Base-by-base conservation (phyloP, 805 yeast species). In the Hanseniaspora valbyensis region DNA sequence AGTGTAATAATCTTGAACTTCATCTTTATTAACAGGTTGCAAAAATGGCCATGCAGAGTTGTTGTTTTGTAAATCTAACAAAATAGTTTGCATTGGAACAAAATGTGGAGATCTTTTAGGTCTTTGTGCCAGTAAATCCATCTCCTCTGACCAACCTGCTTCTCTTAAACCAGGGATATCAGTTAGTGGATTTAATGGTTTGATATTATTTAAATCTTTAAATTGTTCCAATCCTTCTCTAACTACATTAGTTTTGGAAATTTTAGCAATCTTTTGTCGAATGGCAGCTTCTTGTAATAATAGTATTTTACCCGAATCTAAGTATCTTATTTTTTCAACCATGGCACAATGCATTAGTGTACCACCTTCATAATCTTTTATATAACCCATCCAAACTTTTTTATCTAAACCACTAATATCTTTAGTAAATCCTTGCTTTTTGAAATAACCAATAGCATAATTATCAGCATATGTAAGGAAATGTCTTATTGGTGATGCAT, bases 11-110 rank as follows among this genome's bases (percentile, higher is more conserved):
- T 92, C 98, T 1, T 94, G 87, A 10, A 92, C 98, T 62, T 92
- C 98, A 37, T 86, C 94, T 61, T 77, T 80, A 63, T 83, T 86
- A 13, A 92, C 98, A 2, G 98, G 95, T 50, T 80, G 83, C 42
- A 88, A 78, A 66, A 92, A 92, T 34, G 99, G 98, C 98, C 98
- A 92, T 25, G 96, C 90, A 3, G 95, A 85, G 0, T 97, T 94
- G 66, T 92, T 95, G 62, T 85, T 87, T 61, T 86, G 92, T 69
- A 92, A 65, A 61, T 92, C 99, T 6, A 87, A 78, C 38, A 92
- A 72, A 16, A 92, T 66, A 51, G 87, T 87, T 58, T 85, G 86
- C 95, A 92, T 89, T 54, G 83, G 83, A 41, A 92, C 92, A 68
- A 85, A 85, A 68, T 92, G 96, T 9, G 96, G 95, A 2, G 94